phyloP scores from a whole-genome alignment of 1,284 basidiomycete species.

The Ceratobasidium sp. region DNA sequence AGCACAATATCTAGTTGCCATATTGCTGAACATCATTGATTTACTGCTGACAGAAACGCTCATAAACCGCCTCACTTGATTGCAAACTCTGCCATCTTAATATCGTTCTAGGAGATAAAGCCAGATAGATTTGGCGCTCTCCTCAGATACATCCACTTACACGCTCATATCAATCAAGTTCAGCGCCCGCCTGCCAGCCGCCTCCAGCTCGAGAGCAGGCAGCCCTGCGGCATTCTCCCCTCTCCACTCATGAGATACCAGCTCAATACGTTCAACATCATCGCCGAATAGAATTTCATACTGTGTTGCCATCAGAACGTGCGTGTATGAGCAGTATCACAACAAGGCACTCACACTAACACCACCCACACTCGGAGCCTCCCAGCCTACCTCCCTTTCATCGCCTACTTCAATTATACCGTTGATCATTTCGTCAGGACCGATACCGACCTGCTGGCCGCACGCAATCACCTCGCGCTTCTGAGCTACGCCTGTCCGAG shows the following conservation, averaged over 20 bases:
- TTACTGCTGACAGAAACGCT: no score
- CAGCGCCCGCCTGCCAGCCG: background rate
- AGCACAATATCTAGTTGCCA: no score
- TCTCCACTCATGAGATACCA: conserved; percentile 32
- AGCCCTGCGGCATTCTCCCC: conserved; percentile 14
- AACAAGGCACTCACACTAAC: conserved; percentile 13
- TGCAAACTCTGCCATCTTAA: no score
- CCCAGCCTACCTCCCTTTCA: conserved; percentile 31
- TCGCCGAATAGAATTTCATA: conserved; percentile 29
- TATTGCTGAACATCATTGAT: no score
- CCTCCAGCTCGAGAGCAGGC: conserved; percentile 9
- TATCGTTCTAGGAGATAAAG: no score
- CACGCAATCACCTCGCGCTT: background rate
- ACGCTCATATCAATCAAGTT: conserved; percentile 19
- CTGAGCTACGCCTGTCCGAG: conserved; percentile 14
- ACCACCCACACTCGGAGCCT: background rate
- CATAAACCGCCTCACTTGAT: no score
- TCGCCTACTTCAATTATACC: conserved; percentile 9
- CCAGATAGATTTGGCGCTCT: no score
- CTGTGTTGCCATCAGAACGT: background rate
- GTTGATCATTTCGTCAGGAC: background rate
- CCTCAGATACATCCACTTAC: conserved; percentile 5
- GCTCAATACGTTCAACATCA: conserved; percentile 1
- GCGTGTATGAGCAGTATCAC: background rate
- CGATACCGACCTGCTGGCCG: background rate